Base-by-base conservation (phyloP, 2,329 filamentous ascomycete genomes). In the Calonectria ilicicola region DNA sequence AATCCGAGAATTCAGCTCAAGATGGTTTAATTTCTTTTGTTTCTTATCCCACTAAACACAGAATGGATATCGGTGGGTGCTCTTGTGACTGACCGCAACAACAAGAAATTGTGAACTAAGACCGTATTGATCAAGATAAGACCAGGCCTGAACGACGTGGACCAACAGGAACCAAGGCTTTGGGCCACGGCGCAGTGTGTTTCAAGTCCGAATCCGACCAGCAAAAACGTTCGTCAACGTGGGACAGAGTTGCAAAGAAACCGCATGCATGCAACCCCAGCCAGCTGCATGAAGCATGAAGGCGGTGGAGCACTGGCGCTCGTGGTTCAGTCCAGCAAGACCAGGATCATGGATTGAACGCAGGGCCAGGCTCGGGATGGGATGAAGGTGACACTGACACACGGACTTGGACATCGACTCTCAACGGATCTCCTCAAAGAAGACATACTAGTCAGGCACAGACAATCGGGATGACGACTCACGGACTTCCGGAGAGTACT, bases 271-370 rank as follows among this genome's bases (percentile, higher is more conserved):
- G 70, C 67, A 63, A 56, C 35, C 67, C 63, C 53, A 46, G 62
- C 46, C 67, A 62, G 70, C 21, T 67, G 70, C 73, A 76, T 76
- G 67, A 75, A 72, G 68, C 68, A 73, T 76, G 64, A 73, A 65
- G 67, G 65, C 58, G 56, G 56, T 72, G 68, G 67, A 70, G 73
- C 58, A 42, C 35, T 65, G 40, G 49, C 60, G 63, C 66, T 73
- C 53, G 51, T 63, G 44, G 65, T 56, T 75, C 65, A 67, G 44
- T 56, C 62, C 40, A 29, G 62, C 44, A 29, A 26, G 56, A 53
- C 72, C 47, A 66, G 74, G 74, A 65, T 69, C 69, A 69, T 69
- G 66, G 73, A 63, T 66, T 35, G 23, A 67, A 35, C 40, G 58
- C 38, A 63, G 32, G 58, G 46, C 23, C 56, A 65, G 63, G 53